Evolutionary conservation across 805 yeast species (phyloP), one percentile per base, ranked within the genome.

Genomic region (Saturnispora sekii): DNA sequence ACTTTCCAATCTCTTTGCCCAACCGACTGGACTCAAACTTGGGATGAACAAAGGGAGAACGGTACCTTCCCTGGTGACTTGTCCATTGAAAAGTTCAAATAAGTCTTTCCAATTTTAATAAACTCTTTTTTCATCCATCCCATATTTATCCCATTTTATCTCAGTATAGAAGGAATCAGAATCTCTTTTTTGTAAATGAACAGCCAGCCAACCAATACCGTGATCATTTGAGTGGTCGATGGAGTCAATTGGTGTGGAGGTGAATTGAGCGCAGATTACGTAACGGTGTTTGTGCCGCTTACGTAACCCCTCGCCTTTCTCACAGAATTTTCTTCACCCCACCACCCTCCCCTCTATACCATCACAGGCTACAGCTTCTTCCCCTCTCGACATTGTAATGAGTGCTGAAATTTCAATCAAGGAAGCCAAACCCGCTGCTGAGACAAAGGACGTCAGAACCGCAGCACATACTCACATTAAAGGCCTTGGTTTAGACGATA

Each of bases 391-490:
- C 8, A 21, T 2, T 10, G 14, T 31, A 10, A 37, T 43, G 46
- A 33, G 34, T 37, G 34, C 34, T 12, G 42, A 38, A 33, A 30
- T 33, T 12, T 32, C 38, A 10, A 18, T 33, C n/a, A 16, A 16
- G 3, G 41, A 36, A 7, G 14, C 40, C 10, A 37, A 43, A n/a
- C 38, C 46, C 1, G 38, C 50, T 5, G 15, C 49, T 4, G 50
- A 48, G n/a, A 40, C 54, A 26, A 54, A 56, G 39, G 63, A 59
- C 31, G 49, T 54, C 17, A 53, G 65, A 50, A 61, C 65, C 46
- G 96, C 97, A 2, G 96, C 97, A n/a, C 99, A 93, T 64, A 88
- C 97, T 5, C 99, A 93, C 65, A 93, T 93, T 61, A 75, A 93
- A 18, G 98, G 98, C 1, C 73, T 93, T 29, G 99, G 99, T n/a